Evolutionary conservation across 78 protist species (phyloP).

Genomic region (Tieghemostelium lacteum): DNA sequence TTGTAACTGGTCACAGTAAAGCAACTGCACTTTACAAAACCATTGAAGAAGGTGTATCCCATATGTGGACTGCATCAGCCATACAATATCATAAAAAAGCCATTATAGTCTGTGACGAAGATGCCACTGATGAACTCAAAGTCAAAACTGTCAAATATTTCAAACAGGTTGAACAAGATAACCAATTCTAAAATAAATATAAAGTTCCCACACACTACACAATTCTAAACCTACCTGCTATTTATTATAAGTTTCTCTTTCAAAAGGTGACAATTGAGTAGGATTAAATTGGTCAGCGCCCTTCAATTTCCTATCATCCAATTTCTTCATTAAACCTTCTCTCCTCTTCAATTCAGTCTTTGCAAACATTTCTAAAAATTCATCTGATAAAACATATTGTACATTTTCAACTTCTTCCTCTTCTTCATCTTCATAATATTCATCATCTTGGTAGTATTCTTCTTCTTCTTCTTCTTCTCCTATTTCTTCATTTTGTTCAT

Average conservation of each 20-base stretch:
- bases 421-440: constrained; percentile 16
- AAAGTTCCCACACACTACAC: too few species aligned
- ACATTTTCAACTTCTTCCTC: neutral
- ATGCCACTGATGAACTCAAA: constrained; percentile 85
- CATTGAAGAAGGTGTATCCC: constrained; percentile 86
- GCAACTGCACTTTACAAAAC: constrained; percentile 87
- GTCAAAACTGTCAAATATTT: constrained; percentile 90
- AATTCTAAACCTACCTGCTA: neutral
- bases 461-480: neutral
- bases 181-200: constrained; percentile 6
- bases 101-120: constrained; percentile 91
- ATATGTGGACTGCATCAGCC: constrained; percentile 91
- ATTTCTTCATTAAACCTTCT: constrained; percentile 8
- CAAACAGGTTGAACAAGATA: constrained; percentile 71
- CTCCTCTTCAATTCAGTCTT: constrained; percentile 52
- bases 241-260: neutral
- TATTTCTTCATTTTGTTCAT: neutral
- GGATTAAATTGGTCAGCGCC: neutral
- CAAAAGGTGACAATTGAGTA: neutral
- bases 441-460: neutral
- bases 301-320: neutral
- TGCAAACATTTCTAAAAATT: constrained; percentile 48
- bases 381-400: constrained; percentile 58
- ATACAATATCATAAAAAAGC: constrained; percentile 78
- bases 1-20: constrained; percentile 90